phyloP scores from a whole-genome alignment of 2,329 filamentous ascomycete species.

The Aspergillus chevalieri region DNA sequence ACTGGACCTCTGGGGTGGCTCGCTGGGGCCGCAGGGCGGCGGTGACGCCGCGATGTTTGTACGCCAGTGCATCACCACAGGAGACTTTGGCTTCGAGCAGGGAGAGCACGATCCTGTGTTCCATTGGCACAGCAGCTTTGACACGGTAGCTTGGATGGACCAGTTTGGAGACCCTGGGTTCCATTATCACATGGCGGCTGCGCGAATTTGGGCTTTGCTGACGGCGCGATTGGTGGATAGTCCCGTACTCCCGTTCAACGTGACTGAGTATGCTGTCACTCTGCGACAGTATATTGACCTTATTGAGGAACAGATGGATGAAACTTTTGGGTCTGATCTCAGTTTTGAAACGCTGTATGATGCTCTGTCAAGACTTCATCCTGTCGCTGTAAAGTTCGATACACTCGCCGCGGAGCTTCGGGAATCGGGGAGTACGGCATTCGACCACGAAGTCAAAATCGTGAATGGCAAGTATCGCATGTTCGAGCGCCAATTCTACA shows the following conservation, averaged over 20 bases:
- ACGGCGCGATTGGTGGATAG: slow-evolving; percentile 52
- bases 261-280: slow-evolving; percentile 24
- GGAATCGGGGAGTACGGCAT: background rate
- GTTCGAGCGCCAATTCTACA: background rate
- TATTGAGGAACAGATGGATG: background rate
- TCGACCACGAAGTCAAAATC: background rate
- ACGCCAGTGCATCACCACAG: slow-evolving; percentile 53
- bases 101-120: slow-evolving; percentile 42
- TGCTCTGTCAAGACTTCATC: background rate
- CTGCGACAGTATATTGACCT: background rate
- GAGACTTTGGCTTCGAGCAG: slow-evolving; percentile 52
- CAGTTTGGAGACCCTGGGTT: slow-evolving; percentile 58
- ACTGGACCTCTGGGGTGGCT: slow-evolving; percentile 53
- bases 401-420: background rate
- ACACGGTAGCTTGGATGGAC: slow-evolving; percentile 70
- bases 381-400: background rate
- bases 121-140: slow-evolving; percentile 70
- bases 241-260: slow-evolving; percentile 53
- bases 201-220: slow-evolving; percentile 56
- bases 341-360: background rate
- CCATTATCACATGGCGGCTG: slow-evolving; percentile 52
- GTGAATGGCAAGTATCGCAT: background rate
- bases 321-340: background rate
- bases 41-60: slow-evolving; percentile 63
- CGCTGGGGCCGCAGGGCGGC: slow-evolving; percentile 57